phyloP scores from a whole-genome alignment of 176 grass and related monocot genomes.

The Triticum dicoccoides region DNA sequence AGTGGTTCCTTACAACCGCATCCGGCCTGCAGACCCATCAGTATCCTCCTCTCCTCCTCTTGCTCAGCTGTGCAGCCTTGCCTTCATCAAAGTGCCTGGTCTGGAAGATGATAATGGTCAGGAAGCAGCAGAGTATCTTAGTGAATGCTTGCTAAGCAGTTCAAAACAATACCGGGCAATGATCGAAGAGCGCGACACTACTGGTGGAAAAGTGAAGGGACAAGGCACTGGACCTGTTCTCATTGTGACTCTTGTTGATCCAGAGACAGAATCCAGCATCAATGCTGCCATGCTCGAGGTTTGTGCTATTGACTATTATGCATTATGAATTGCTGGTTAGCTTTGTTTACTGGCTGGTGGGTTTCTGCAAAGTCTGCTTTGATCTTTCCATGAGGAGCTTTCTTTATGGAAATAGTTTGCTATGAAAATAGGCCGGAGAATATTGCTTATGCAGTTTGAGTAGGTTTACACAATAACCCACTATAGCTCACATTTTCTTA shows the following conservation, averaged over 20 bases:
- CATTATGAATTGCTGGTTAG: background rate
- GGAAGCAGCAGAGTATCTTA: slow-evolving; percentile 87
- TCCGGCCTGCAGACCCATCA: slow-evolving; percentile 71
- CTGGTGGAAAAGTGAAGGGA: slow-evolving; percentile 80
- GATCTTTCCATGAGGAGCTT: background rate
- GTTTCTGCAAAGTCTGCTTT: slow-evolving; percentile 6
- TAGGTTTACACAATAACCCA: background rate
- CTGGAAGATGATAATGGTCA: slow-evolving; percentile 83
- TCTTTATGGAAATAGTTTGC: background rate
- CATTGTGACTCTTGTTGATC: slow-evolving; percentile 79
- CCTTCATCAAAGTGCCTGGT: slow-evolving; percentile 75
- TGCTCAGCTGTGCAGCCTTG: slow-evolving; percentile 85
- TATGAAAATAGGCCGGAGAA: background rate
- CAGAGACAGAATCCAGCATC: slow-evolving; percentile 72
- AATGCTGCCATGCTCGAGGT: slow-evolving; percentile 96
- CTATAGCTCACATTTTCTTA: background rate
- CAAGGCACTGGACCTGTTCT: slow-evolving; percentile 75
- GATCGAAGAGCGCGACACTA: slow-evolving; percentile 85
- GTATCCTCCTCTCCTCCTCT: slow-evolving; percentile 63
- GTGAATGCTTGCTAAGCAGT: slow-evolving; percentile 61
- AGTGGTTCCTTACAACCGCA: slow-evolving; percentile 66
- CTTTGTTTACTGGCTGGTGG: background rate
- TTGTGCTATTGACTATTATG: slow-evolving; percentile 8
- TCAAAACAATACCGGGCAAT: slow-evolving; percentile 83
- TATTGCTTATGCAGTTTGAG: background rate